phyloP scores from a whole-genome alignment of 2,329 filamentous ascomycete species.

The Elsinoe ampelina region DNA sequence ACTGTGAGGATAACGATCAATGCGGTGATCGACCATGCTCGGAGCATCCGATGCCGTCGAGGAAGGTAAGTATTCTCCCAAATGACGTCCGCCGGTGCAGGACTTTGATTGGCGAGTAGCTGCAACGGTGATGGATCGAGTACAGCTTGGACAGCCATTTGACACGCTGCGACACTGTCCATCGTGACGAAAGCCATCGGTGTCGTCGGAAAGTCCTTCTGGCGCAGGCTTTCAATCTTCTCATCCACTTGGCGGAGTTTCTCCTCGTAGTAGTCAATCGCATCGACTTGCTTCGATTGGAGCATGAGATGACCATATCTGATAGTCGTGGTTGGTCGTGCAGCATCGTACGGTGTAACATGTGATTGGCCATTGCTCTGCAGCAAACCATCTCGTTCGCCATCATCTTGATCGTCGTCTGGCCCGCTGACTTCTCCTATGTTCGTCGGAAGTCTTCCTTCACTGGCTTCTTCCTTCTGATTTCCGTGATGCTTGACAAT shows the following conservation, averaged over 20 bases:
- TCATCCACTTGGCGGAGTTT: constrained; percentile 71
- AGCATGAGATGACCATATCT: constrained; percentile 71
- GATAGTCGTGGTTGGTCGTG: constrained; percentile 60
- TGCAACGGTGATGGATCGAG: constrained; percentile 83
- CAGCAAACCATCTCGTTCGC: constrained; percentile 54
- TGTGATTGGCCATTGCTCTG: constrained; percentile 35
- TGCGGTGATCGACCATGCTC: constrained; percentile 74
- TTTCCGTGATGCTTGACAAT: constrained; percentile 42
- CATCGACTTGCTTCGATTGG: constrained; percentile 66
- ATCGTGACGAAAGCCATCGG: constrained; percentile 93
- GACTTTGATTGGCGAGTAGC: constrained; percentile 75
- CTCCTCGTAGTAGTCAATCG: constrained; percentile 90
- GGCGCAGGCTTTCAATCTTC: constrained; percentile 58
- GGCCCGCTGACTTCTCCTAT: not conserved
- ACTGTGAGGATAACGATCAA: constrained; percentile 76
- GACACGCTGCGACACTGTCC: constrained; percentile 83
- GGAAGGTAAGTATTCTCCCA: constrained; percentile 89
- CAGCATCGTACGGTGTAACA: constrained; percentile 34
- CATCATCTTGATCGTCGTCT: constrained; percentile 29
- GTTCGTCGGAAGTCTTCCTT: not conserved
- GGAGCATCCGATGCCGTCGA: constrained; percentile 60
- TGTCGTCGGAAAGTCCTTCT: constrained; percentile 66
- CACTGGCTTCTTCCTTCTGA: constrained; percentile 20
- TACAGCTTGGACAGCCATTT: constrained; percentile 93
- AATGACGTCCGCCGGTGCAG: constrained; percentile 83